A percentile compares a stretch with the other conserved stretches of the same genome.
phyloP scores from a whole-genome alignment of 129 eudicot genomes.

The Flaveria trinervia region DNA sequence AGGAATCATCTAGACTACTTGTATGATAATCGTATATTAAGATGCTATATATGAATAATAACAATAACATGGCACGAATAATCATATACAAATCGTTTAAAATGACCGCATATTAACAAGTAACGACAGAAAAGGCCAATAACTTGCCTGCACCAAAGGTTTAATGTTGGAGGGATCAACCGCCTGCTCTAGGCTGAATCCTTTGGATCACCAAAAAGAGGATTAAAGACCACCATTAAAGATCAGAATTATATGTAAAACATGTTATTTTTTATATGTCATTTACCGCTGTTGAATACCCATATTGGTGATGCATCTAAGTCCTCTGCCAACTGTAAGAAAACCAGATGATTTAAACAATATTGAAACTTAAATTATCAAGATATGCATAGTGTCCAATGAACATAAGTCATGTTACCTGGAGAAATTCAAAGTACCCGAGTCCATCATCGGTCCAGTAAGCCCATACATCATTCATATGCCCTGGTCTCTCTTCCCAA shows the following conservation, averaged over 20 bases:
- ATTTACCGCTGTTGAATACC: conserved; percentile 88
- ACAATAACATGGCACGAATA: too few relatives aligned
- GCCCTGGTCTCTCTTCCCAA: conserved; percentile 96
- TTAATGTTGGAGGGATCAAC: conserved; percentile 58
- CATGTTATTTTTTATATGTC: not conserved
- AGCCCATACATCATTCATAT: conserved; percentile 85
- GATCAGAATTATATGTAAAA: not conserved
- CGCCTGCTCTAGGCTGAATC: conserved; percentile 69
- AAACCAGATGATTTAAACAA: conserved; percentile 9
- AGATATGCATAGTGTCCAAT: not conserved
- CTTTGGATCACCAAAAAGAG: conserved; percentile 38
- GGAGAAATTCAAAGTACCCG: conserved; percentile 87
- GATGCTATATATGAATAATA: not conserved
- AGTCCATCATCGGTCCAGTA: conserved; percentile 99
- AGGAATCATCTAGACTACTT: not conserved
- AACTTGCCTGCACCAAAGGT: conserved; percentile 75
- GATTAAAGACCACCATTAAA: conserved; percentile 2
- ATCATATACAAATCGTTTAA: not conserved
- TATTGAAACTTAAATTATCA: not conserved
- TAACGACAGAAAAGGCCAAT: not conserved
- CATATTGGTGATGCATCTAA: conserved; percentile 86
- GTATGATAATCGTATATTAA: not conserved
- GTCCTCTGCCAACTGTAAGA: conserved; percentile 85
- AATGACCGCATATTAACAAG: not conserved
- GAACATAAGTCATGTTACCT: conserved; percentile 42